Conservation (phyloP, 768 basidiomycete species). For the Boletus rubescentipes region DNA sequence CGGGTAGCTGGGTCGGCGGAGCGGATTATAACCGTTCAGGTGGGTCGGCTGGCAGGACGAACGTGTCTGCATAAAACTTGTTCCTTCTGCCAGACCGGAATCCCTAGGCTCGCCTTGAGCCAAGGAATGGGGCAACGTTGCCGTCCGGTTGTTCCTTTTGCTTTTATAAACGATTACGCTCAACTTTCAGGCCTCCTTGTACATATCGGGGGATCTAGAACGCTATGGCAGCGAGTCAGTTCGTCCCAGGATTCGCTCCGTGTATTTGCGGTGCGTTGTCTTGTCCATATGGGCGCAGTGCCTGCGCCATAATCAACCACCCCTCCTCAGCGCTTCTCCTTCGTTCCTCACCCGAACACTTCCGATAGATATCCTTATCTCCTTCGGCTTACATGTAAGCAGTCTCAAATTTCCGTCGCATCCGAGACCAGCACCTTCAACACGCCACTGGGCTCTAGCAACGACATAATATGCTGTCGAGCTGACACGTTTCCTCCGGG, state of each 20-base stretch:
- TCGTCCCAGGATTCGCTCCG: slow-evolving; percentile 23
- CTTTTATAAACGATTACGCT: slow-evolving; percentile 31
- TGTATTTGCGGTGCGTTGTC: slow-evolving; percentile 18
- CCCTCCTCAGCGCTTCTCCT: slow-evolving; percentile 11
- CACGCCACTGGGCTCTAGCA: not conserved
- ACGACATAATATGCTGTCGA: not conserved
- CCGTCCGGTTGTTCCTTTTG: slow-evolving; percentile 14
- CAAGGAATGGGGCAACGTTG: slow-evolving; percentile 12
- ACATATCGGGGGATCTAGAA: slow-evolving; percentile 31
- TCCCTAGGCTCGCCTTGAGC: slow-evolving; percentile 6
- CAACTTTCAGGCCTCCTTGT: slow-evolving; percentile 22
- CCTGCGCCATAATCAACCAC: slow-evolving; percentile 1
- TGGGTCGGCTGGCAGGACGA: slow-evolving; percentile 27
- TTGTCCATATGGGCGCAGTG: slow-evolving; percentile 10
- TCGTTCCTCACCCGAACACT: slow-evolving; percentile 12
- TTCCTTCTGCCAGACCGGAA: slow-evolving; percentile 11
- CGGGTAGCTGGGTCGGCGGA: slow-evolving; percentile 19
- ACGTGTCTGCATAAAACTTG: slow-evolving; percentile 36
- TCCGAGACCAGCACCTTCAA: not conserved
- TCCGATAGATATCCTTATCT: slow-evolving; percentile 19
- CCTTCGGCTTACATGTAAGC: not conserved
- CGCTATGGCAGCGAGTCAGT: slow-evolving; percentile 12
- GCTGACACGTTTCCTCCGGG: not conserved
- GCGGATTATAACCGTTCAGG: slow-evolving; percentile 19
- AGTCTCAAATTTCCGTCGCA: not conserved